Conservation (phyloP, 1,284 basidiomycete species). For the Marasmius sp. region DNA sequence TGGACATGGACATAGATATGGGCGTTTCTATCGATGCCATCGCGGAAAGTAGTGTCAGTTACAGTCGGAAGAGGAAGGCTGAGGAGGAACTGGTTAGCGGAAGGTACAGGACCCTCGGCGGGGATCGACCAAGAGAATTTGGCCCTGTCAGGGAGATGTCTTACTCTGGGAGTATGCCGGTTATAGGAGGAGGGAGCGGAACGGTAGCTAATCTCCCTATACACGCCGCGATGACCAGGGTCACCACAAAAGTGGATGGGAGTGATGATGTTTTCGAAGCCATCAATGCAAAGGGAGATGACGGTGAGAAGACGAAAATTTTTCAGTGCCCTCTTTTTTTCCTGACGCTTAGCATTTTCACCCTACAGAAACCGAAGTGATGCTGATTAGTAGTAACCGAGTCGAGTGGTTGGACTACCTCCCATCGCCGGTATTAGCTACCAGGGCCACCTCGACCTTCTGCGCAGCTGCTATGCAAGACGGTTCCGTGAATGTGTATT, state of each 20-base stretch:
- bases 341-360: slow-evolving; percentile 5
- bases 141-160: slow-evolving; percentile 54
- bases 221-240: slow-evolving; percentile 58
- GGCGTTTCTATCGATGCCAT: slow-evolving; percentile 45
- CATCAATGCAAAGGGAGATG: slow-evolving; percentile 67
- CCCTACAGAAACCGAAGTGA: slow-evolving; percentile 64
- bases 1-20: slow-evolving; percentile 41
- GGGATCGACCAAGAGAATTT: slow-evolving; percentile 56
- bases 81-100: slow-evolving; percentile 52
- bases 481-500: slow-evolving; percentile 77
- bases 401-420: slow-evolving; percentile 89
- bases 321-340: slow-evolving; percentile 3
- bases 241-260: slow-evolving; percentile 61
- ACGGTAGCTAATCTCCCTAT: slow-evolving; percentile 34
- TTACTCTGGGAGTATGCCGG: slow-evolving; percentile 10
- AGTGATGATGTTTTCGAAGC: slow-evolving; percentile 74
- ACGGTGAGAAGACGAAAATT: slow-evolving; percentile 40
- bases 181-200: slow-evolving; percentile 12
- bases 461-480: slow-evolving; percentile 79
- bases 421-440: slow-evolving; percentile 63
- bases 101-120: slow-evolving; percentile 68
- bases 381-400: slow-evolving; percentile 61
- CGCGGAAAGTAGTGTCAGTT: slow-evolving; percentile 33
- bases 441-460: slow-evolving; percentile 67
- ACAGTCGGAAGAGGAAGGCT: slow-evolving; percentile 30